Evolutionary conservation across 805 yeast genomes (phyloP), one percentile per base, ranked within the genome.

Genomic region (Wickerhamomyces ciferrii): DNA sequence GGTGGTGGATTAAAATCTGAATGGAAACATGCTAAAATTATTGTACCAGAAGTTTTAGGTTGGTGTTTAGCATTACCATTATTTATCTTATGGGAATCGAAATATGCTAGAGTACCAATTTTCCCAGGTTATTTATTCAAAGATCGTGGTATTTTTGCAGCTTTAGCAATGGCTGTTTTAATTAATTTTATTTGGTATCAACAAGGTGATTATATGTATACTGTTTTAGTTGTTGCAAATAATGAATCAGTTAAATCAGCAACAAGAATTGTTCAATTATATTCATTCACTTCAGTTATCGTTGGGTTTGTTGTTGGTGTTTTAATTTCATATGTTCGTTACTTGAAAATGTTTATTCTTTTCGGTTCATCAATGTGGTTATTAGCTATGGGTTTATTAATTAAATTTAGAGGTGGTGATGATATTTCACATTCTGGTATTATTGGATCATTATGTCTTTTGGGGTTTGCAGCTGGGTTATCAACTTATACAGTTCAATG

Each of bases 401-500:
- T 74, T 50, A 72, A 71, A 48, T 84, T 59, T 67, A 72, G 90
- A 60, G 76, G 75, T 31, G 80, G 81, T 39, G 70, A 64, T 45
- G 62, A 66, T 37, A 59, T 64, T 39, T 71, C 80, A 21, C 66
- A 69, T 42, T 54, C 70, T 40, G 90, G 89, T 53, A 70, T 84
- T 46, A 78, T 85, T 60, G 90, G 84, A 15, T 77, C 83, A 6
- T 70, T 79, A 52, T 76, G 83, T 58, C 58, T 84, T 18, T 63
- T 82, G 52, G 91, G 91, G 53, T 74, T 85, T 48, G 90, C 88
- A 55, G 87, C 87, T 39, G 87, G 87, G 17, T 77, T 84, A 62
- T 81, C 83, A 69, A 79, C 85, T 15, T 82, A 81, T 55, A 73
- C 84, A 5, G 71, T 81, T 11, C 85, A 80, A 58, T 79, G 79